These are phyloP conservation scores for Fusarium nodosum DNA, from an alignment of 2,329 filamentous ascomycete genomes.

Conservation along the genomic window DNA sequence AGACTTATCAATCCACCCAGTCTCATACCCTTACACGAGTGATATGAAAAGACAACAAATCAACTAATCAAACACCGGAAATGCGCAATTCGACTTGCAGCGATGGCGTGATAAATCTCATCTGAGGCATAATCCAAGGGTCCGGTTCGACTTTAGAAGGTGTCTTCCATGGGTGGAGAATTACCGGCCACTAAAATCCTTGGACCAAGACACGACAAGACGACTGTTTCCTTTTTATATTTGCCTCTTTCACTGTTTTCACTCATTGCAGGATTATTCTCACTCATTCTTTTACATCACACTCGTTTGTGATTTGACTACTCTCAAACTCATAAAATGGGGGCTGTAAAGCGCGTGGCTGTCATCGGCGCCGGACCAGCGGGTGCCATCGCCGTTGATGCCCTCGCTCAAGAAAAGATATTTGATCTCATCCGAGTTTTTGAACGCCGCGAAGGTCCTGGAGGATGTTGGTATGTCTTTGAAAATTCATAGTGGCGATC, in stretches of 20 bases:
- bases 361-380: conserved; percentile 73
- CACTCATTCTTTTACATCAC: neutral
- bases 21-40: neutral
- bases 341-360: conserved; percentile 60
- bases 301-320: neutral
- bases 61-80: neutral
- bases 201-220: conserved; percentile 6
- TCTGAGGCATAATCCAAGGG: conserved; percentile 35
- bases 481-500: neutral
- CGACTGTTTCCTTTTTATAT: conserved; percentile 11
- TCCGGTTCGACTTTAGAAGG: conserved; percentile 14
- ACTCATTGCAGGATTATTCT: neutral
- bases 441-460: conserved; percentile 70
- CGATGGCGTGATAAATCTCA: conserved; percentile 44
- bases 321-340: conserved; percentile 13
- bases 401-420: conserved; percentile 68
- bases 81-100: conserved; percentile 1
- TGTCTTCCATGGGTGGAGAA: conserved; percentile 29
- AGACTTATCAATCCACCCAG: neutral
- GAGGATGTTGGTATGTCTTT: conserved; percentile 70
- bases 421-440: conserved; percentile 73
- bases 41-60: neutral
- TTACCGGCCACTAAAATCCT: conserved; percentile 32
- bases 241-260: neutral
- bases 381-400: conserved; percentile 72